Base-by-base conservation (phyloP, 345 rosid genomes). In the Brassica juncea region DNA sequence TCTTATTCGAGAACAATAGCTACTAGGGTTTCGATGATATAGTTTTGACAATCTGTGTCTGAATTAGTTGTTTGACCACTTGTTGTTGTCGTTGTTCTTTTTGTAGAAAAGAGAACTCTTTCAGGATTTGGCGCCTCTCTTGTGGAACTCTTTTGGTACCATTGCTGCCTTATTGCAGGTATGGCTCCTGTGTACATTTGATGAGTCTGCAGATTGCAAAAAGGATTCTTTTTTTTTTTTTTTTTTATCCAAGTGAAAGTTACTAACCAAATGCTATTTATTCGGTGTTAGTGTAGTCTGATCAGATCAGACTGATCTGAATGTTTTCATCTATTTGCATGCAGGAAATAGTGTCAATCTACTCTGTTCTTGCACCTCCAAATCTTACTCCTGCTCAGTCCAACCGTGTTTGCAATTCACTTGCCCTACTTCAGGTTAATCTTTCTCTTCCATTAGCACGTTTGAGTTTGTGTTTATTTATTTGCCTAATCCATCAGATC, bases 321-420 rank as follows among this genome's bases (percentile, higher is more conserved):
- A 6, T 35, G 8, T 14, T 54, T 64, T 64, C 16, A 0, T 73
- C 3, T 73, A 3, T 58, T 28, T 80, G 21, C 35, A 72, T 79
- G 73, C 92, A 96, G 99, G 99, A 96, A 84, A 93, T 96, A 35
- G 94, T 96, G 54, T 93, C 97, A 62, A 92, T 96, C 86, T 96
- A 93, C 80, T 94, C 97, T 82, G 94, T 92, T 82, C 90, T 96
- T 28, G 85, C 99, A 10, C 98, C 99, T 28, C 99, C 98, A 16
- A 90, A 86, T 83, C 85, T 96, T 63, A 84, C 89, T 79, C 93
- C 97, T 8, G 92, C 97, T 7, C 98, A 93, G 77, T 96, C 99
- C 35, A 93, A 92, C 82, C 89, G 99, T 76, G 99, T 96, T 62
- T 96, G 99, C 84, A 93, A 96, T 80, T 97, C 97, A 59, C 93